A percentile compares a stretch with the other conserved stretches of the same genome.
phyloP scores from a whole-genome alignment of 495 filamentous ascomycete genomes.

The Hypoxylon crocopeplum region DNA sequence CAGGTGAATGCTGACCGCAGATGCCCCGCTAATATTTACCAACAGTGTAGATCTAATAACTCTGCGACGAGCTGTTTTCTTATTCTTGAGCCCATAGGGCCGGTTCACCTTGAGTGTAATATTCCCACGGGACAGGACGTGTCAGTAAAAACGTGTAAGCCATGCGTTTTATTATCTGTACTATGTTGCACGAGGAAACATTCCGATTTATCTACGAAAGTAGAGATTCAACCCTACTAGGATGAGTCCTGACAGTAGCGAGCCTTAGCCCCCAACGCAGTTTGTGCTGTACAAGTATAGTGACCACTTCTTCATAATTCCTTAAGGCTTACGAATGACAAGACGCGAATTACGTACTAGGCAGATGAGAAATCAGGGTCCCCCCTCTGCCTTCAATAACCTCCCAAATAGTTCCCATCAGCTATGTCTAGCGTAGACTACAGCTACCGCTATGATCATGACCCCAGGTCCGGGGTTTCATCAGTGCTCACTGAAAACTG shows the following conservation, averaged over 20 bases:
- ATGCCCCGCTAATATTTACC: not conserved
- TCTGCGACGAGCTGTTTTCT: not conserved
- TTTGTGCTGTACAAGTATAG: too few species aligned
- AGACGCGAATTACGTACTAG: too few species aligned
- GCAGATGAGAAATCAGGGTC: not conserved
- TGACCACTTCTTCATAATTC: too few species aligned
- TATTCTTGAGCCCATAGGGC: not conserved
- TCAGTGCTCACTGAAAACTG: not conserved
- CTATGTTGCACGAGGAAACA: not conserved
- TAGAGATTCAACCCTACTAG: not conserved
- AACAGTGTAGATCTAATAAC: not conserved
- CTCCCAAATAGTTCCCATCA: constrained; percentile 1
- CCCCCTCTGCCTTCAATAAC: not conserved
- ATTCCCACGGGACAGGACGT: constrained; percentile 11
- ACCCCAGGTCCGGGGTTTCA: not conserved
- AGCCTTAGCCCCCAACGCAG: too few species aligned
- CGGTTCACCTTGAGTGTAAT: not conserved
- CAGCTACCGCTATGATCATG: constrained; percentile 1
- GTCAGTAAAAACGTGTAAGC: constrained; percentile 17
- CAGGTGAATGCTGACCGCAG: not conserved
- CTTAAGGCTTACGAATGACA: not conserved
- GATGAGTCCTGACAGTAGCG: too few species aligned
- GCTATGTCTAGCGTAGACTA: constrained; percentile 1
- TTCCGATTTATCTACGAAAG: not conserved
- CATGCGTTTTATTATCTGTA: not conserved